Conservation (phyloP, 176 grass and related monocot genomes). For the Bonia amplexicaulis region DNA sequence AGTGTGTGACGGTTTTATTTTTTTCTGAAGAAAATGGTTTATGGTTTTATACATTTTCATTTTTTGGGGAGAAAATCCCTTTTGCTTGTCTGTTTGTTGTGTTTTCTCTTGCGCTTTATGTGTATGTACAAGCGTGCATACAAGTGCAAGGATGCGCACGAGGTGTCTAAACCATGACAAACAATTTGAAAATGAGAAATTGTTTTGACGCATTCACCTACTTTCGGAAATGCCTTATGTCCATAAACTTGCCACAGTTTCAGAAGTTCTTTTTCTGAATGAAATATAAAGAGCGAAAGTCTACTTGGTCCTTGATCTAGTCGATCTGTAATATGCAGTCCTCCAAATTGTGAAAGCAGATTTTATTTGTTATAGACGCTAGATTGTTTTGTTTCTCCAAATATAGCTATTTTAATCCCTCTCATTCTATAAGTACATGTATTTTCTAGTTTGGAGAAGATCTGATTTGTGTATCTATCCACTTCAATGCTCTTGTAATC, state of each 20-base stretch:
- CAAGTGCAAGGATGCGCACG: neutral
- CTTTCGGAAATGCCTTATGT: neutral
- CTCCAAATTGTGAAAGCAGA: neutral
- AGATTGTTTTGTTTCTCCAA: neutral
- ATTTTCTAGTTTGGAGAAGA: neutral
- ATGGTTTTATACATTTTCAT: neutral
- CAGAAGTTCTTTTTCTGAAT: neutral
- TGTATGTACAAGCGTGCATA: neutral
- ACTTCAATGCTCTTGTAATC: neutral
- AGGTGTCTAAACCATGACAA: neutral
- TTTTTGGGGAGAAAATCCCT: neutral
- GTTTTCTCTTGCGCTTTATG: neutral
- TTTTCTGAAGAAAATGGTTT: neutral
- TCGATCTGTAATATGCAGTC: neutral
- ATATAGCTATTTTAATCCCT: neutral
- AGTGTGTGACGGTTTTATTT: neutral
- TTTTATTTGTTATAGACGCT: neutral
- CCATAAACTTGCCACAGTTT: neutral
- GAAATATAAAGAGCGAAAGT: slow-evolving; percentile 2
- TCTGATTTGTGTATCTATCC: neutral
- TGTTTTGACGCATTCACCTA: neutral
- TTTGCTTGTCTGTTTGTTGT: neutral
- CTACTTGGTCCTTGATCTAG: neutral
- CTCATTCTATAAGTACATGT: neutral
- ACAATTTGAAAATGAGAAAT: neutral